These are phyloP conservation scores for Boletus insuetus DNA, from an alignment of 768 basidiomycete genomes.

Conservation along the genomic window DNA sequence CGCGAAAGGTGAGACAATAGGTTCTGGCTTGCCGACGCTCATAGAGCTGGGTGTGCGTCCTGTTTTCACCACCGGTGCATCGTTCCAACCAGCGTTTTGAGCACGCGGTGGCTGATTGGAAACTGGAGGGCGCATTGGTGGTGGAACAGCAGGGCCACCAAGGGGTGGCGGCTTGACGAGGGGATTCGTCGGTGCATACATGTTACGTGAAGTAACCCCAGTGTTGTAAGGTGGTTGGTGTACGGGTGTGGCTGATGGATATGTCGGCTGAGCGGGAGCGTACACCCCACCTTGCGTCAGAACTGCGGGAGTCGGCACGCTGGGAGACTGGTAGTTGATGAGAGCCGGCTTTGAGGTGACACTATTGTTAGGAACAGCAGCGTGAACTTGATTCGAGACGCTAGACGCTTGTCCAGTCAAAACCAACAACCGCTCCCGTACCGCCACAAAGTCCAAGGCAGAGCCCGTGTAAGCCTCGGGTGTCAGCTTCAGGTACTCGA, in stretches of 20 bases:
- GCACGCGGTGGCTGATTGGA: slow-evolving; percentile 54
- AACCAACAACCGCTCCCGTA: slow-evolving; percentile 45
- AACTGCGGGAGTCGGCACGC: slow-evolving; percentile 24
- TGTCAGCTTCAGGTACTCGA: slow-evolving; percentile 73
- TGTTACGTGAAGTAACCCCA: neutral
- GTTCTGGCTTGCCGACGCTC: slow-evolving; percentile 52
- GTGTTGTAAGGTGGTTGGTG: slow-evolving; percentile 8
- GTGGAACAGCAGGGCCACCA: slow-evolving; percentile 34
- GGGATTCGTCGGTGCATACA: slow-evolving; percentile 22
- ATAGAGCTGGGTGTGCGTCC: slow-evolving; percentile 52
- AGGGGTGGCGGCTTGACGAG: slow-evolving; percentile 42
- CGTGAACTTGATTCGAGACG: slow-evolving; percentile 27
- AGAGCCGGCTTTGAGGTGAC: slow-evolving; percentile 7
- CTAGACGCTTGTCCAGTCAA: slow-evolving; percentile 32
- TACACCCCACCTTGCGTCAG: slow-evolving; percentile 19
- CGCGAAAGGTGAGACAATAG: slow-evolving; percentile 90
- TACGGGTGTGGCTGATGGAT: slow-evolving; percentile 31
- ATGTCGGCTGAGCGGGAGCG: slow-evolving; percentile 25
- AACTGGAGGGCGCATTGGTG: slow-evolving; percentile 43
- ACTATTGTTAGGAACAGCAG: slow-evolving; percentile 31
- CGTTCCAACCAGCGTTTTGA: slow-evolving; percentile 89
- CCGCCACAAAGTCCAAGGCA: slow-evolving; percentile 40
- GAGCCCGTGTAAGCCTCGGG: slow-evolving; percentile 76
- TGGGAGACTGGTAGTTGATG: slow-evolving; percentile 24
- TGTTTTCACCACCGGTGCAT: slow-evolving; percentile 56